These are phyloP conservation scores for Boletus edulis DNA, from an alignment of 768 basidiomycete genomes.

Conservation along the genomic window DNA sequence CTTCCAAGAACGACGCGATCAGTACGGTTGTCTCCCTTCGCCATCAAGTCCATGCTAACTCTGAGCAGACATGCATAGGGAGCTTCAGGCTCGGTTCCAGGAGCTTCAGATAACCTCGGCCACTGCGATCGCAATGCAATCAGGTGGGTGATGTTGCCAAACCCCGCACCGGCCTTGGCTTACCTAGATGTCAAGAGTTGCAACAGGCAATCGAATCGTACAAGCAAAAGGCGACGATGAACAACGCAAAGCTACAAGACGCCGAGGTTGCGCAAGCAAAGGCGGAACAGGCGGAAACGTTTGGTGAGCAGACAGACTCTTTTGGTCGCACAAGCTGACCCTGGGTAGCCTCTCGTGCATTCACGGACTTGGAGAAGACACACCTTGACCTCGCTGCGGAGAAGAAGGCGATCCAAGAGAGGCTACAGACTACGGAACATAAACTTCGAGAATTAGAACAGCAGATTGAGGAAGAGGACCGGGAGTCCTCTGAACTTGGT, in stretches of 20 bases:
- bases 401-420: slow-evolving; percentile 49
- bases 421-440: slow-evolving; percentile 47
- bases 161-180: background rate
- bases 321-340: slow-evolving; percentile 9
- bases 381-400: slow-evolving; percentile 51
- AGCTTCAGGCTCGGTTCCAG: slow-evolving; percentile 57
- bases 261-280: slow-evolving; percentile 69
- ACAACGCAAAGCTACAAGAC: slow-evolving; percentile 60
- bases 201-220: slow-evolving; percentile 63
- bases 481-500: slow-evolving; percentile 62
- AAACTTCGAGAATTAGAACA: slow-evolving; percentile 57
- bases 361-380: slow-evolving; percentile 60
- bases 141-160: slow-evolving; percentile 39
- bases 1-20: slow-evolving; percentile 55
- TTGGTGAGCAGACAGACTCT: slow-evolving; percentile 39
- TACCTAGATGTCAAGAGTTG: slow-evolving; percentile 42
- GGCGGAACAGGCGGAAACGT: slow-evolving; percentile 59
- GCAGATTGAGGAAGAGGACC: slow-evolving; percentile 66
- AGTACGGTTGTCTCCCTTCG: slow-evolving; percentile 38
- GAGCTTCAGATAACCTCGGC: slow-evolving; percentile 61
- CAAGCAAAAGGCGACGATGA: slow-evolving; percentile 58
- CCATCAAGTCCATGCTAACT: background rate
- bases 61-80: slow-evolving; percentile 52
- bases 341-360: slow-evolving; percentile 52
- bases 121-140: slow-evolving; percentile 56